Evolutionary conservation across 2,329 filamentous ascomycete genomes (phyloP).

Genomic region (Botrytis medusae): DNA sequence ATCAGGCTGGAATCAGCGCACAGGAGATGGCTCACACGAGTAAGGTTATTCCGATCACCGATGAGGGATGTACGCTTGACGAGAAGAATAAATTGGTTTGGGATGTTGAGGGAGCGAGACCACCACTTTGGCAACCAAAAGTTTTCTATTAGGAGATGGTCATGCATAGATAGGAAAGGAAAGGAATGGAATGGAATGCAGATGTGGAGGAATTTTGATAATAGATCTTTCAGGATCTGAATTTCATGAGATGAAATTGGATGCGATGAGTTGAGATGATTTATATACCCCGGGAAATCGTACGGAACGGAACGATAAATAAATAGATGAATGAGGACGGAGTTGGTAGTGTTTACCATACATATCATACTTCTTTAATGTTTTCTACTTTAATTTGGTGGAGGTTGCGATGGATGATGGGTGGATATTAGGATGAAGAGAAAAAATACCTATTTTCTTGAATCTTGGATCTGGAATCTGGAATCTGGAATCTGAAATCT

Average conservation of each 20-base stretch:
- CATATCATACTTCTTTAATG: neutral
- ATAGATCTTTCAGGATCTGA: neutral
- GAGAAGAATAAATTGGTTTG: conserved; percentile 67
- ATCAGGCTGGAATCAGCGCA: conserved; percentile 69
- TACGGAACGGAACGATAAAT: neutral
- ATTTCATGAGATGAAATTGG: neutral
- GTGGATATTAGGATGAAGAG: neutral
- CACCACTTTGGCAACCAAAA: conserved; percentile 60
- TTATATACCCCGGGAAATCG: conserved; percentile 11
- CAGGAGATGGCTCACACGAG: conserved; percentile 75
- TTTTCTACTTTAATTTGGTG: neutral
- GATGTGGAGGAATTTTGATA: neutral
- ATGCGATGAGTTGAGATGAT: neutral
- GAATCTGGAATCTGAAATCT: neutral
- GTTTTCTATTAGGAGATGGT: conserved; percentile 34
- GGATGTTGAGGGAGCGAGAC: conserved; percentile 54
- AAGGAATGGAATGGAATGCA: too few relatives aligned
- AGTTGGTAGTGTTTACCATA: neutral
- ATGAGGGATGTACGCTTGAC: conserved; percentile 70
- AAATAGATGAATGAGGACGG: neutral
- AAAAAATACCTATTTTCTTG: neutral
- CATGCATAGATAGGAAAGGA: too few relatives aligned
- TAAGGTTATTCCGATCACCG: conserved; percentile 74
- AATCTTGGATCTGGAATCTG: too few relatives aligned
- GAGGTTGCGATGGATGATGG: neutral